Conservation (phyloP, 2,329 filamentous ascomycete genomes). For the Alternaria rosae region DNA sequence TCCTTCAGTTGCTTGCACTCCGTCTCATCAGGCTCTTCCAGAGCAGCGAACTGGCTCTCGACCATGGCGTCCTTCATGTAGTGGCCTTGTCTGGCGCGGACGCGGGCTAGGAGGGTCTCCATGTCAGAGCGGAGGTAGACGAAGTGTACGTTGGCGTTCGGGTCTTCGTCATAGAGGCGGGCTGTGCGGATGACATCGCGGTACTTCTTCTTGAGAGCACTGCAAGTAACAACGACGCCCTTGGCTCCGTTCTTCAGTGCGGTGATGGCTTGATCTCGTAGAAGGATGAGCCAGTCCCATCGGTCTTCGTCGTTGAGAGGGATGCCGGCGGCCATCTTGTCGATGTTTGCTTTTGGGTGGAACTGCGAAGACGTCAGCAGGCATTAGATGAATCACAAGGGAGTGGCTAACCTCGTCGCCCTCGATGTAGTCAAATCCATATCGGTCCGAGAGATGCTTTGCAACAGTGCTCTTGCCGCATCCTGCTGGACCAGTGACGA, state of each 20-base stretch:
- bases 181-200: constrained; percentile 71
- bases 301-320: constrained; percentile 92
- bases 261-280: constrained; percentile 55
- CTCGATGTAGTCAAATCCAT: constrained; percentile 58
- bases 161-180: constrained; percentile 56
- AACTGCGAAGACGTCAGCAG: constrained; percentile 44
- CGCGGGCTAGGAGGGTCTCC: constrained; percentile 76
- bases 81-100: constrained; percentile 77
- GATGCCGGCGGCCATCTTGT: constrained; percentile 86
- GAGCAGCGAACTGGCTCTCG: constrained; percentile 83
- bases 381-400: background rate
- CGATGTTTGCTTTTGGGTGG: constrained; percentile 61
- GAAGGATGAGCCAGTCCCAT: constrained; percentile 86
- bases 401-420: constrained; percentile 56
- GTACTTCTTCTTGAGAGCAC: constrained; percentile 95
- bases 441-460: constrained; percentile 53
- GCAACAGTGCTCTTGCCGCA: constrained; percentile 63
- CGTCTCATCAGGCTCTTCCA: constrained; percentile 80
- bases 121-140: constrained; percentile 86
- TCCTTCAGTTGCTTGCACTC: constrained; percentile 62
- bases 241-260: constrained; percentile 45
- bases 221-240: constrained; percentile 93
- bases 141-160: constrained; percentile 73
- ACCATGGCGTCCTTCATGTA: constrained; percentile 99
- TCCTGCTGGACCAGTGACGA: constrained; percentile 62